Conservation (phyloP, 129 eudicot species). For the Ambrosia trifida region DNA sequence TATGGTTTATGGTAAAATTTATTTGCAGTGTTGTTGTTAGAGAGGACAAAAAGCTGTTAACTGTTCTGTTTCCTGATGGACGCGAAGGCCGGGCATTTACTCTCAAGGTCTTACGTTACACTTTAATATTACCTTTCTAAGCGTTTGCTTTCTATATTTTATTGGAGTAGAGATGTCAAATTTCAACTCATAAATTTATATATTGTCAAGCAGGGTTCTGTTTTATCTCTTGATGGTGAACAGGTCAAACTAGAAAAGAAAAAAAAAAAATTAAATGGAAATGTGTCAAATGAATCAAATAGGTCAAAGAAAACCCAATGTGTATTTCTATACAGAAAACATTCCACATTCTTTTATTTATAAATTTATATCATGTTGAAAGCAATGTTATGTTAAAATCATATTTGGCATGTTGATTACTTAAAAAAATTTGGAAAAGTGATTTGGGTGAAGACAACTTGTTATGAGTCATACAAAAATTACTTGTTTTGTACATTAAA, state of each 20-base stretch:
- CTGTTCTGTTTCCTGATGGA: constrained; percentile 97
- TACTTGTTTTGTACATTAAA: background rate
- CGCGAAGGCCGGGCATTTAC: constrained; percentile 98
- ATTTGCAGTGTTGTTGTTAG: constrained; percentile 89
- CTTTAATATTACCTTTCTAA: background rate
- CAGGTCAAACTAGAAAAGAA: too few relatives aligned
- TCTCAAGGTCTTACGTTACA: constrained; percentile 57
- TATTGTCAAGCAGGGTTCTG: background rate
- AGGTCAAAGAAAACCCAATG: background rate
- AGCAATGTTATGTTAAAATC: background rate
- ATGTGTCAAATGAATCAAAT: background rate
- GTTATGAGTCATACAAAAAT: background rate
- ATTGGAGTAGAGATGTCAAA: background rate
- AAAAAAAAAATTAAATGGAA: background rate
- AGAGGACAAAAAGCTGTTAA: constrained; percentile 92
- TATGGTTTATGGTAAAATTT: constrained; percentile 13
- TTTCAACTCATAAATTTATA: too few relatives aligned
- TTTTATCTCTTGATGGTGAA: background rate
- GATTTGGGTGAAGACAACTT: background rate
- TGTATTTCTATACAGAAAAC: background rate
- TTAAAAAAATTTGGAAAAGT: too few relatives aligned
- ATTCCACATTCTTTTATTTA: background rate
- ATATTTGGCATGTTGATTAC: too few relatives aligned
- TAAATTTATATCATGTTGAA: background rate
- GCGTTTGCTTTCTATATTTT: background rate